Evolutionary conservation across 1,139 yeast species (phyloP), one percentile per base, ranked within the genome.

Genomic region (Hyphopichia khmerensis): DNA sequence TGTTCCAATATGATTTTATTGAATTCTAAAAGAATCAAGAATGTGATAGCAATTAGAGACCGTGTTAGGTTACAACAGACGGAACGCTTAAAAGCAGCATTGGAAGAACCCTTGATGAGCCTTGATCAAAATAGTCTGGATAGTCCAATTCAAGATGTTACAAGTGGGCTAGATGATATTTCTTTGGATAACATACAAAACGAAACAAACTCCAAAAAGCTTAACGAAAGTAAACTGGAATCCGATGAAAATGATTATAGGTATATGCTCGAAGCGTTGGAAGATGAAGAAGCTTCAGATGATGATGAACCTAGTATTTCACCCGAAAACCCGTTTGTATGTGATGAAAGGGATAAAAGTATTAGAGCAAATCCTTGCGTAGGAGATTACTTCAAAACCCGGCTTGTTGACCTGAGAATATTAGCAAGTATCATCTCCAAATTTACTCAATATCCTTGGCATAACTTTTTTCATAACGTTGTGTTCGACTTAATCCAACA

Each of bases 401-500:
- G 66, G 45, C 54, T 74, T 16, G 50, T 67, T 19, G 79, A 73
- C 45, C 75, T 71, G 67, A 59, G 58, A 4, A 64, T 73, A 33
- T 57, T 74, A 41, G 42, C 52, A 26, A 59, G 62, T 38, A 67
- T 73, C 19, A 60, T 72, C 14, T 50, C 58, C 18, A 69, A 65
- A 47, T 70, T 74, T 49, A 68, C 74, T 2, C 51, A 59, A 39
- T 72, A 56, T 48, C 73, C 77, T 4, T 74, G 78, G 77, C 75
- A 73, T 45, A 74, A 74, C 43, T 73, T 74, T 51, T 74, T 72
- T 56, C 79, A 74, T 49, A 74, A 74, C 50, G 79, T 74, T 18
- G 77, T 74, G 6, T 74, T 74, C 58, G 79, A 74, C 50, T 57
- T 74, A 44, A 62, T 73, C 18, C 79, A 74, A 48, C 79, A 73